phyloP scores from a whole-genome alignment of 169 alveolate genomes.

The Cryptosporidium canis region DNA sequence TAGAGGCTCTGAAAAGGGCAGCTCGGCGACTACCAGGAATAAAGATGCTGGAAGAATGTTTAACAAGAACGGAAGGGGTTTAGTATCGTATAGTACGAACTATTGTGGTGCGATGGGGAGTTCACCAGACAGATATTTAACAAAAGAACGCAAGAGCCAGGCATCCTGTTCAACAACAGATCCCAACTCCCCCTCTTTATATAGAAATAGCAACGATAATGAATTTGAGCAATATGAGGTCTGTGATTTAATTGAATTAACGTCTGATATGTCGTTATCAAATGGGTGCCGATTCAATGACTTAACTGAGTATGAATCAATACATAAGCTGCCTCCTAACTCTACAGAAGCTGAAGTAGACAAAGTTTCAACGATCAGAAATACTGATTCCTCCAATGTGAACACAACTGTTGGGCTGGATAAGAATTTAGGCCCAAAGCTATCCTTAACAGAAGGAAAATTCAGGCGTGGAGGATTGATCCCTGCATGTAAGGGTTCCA shows the following conservation, averaged over 20 bases:
- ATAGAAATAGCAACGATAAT: background rate
- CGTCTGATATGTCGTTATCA: background rate
- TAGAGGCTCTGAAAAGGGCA: background rate
- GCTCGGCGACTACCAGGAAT: background rate
- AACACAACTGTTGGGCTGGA: background rate
- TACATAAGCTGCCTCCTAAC: background rate
- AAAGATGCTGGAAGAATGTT: background rate
- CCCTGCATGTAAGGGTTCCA: conserved; percentile 71
- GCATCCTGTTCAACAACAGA: conserved; percentile 21
- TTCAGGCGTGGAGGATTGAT: conserved; percentile 52
- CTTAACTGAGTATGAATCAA: background rate
- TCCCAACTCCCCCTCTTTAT: background rate
- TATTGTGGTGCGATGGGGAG: background rate
- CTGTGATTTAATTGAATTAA: background rate
- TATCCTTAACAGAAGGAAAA: conserved; percentile 38
- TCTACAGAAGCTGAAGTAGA: background rate
- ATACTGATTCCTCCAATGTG: background rate
- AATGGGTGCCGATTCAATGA: background rate
- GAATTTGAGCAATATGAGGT: conserved; percentile 1
- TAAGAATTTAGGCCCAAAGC: background rate
- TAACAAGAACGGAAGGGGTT: background rate
- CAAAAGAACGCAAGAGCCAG: conserved; percentile 14
- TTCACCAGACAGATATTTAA: conserved; percentile 11
- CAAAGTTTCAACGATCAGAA: background rate
- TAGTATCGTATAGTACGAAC: background rate